Conservation (phyloP, 2,329 filamentous ascomycete species). For the Pseudocercospora fijiensis region DNA sequence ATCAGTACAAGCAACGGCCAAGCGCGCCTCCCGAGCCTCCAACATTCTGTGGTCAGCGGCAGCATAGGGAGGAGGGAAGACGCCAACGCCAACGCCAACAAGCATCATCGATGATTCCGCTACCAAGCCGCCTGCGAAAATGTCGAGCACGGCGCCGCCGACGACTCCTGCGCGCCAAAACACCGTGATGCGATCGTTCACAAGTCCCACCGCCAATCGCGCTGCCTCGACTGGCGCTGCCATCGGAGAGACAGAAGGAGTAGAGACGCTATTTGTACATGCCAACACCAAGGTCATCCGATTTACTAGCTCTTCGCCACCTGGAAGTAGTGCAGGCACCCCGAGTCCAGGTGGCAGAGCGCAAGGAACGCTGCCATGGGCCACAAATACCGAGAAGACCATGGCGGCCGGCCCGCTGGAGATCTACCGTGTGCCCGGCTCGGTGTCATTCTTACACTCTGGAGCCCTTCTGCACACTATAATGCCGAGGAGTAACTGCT, state of each 20-base stretch:
- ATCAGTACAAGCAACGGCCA: not conserved
- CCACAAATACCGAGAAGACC: constrained; percentile 73
- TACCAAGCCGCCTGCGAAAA: constrained; percentile 13
- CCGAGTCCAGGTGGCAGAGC: constrained; percentile 19
- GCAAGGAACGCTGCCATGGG: constrained; percentile 66
- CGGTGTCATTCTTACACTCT: constrained; percentile 84
- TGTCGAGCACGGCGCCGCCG: constrained; percentile 31
- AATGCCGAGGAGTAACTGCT: constrained; percentile 84
- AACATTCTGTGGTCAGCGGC: not conserved
- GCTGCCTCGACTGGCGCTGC: constrained; percentile 36
- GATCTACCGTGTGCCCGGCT: constrained; percentile 82
- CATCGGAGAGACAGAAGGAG: constrained; percentile 43
- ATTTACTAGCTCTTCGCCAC: constrained; percentile 51
- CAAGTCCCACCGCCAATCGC: constrained; percentile 45
- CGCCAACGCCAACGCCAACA: too few relatives aligned
- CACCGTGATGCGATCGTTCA: constrained; percentile 47
- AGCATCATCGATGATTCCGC: constrained; percentile 5
- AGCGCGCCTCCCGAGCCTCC: constrained; percentile 7
- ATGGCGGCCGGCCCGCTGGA: constrained; percentile 76
- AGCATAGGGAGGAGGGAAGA: not conserved
- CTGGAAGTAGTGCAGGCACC: constrained; percentile 25
- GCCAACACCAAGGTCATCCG: constrained; percentile 69
- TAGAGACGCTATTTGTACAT: constrained; percentile 74
- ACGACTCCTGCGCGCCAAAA: constrained; percentile 30
- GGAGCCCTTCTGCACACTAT: constrained; percentile 82